Conservation (phyloP, 2,329 filamentous ascomycete genomes). For the Tolypocladium amazonense region DNA sequence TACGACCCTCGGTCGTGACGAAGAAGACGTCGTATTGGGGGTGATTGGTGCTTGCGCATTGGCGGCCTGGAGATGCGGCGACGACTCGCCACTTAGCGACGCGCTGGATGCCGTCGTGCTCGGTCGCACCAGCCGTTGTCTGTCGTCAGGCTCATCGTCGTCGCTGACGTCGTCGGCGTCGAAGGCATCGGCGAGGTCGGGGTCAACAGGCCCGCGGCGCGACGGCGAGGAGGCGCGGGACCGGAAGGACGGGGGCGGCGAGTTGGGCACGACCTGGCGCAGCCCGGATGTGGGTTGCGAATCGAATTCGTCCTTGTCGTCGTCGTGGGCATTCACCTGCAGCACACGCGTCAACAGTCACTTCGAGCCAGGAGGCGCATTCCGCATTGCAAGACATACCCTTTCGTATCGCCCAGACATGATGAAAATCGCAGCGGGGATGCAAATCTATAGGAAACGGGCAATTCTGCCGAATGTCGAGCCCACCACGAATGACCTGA, state of each 20-base stretch:
- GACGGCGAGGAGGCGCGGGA: slow-evolving; percentile 59
- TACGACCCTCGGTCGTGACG: slow-evolving; percentile 41
- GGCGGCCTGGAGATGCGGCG: not conserved
- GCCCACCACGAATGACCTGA: not conserved
- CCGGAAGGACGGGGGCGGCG: slow-evolving; percentile 75
- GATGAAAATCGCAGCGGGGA: slow-evolving; percentile 13
- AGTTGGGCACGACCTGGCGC: slow-evolving; percentile 38
- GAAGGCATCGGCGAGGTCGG: slow-evolving; percentile 87
- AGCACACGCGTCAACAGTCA: slow-evolving; percentile 3
- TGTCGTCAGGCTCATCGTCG: slow-evolving; percentile 63
- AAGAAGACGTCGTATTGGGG: slow-evolving; percentile 16
- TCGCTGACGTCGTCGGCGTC: slow-evolving; percentile 71
- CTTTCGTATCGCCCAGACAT: slow-evolving; percentile 50
- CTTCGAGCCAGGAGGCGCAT: not conserved
- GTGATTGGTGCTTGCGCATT: not conserved
- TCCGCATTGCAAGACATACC: slow-evolving; percentile 27
- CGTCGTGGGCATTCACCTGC: slow-evolving; percentile 49
- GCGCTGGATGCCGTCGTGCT: slow-evolving; percentile 25
- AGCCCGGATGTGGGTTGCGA: slow-evolving; percentile 14
- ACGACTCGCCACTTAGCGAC: slow-evolving; percentile 3
- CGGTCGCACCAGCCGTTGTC: slow-evolving; percentile 74
- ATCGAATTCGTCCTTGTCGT: slow-evolving; percentile 40
- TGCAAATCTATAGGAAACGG: slow-evolving; percentile 1
- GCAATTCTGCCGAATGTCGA: not conserved
- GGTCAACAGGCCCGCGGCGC: slow-evolving; percentile 45